Percentiles rank a stretch among this genome's conserved stretches.
Evolutionary conservation across 2,329 filamentous ascomycete species (phyloP).

Genomic region (Alternaria gaisen): DNA sequence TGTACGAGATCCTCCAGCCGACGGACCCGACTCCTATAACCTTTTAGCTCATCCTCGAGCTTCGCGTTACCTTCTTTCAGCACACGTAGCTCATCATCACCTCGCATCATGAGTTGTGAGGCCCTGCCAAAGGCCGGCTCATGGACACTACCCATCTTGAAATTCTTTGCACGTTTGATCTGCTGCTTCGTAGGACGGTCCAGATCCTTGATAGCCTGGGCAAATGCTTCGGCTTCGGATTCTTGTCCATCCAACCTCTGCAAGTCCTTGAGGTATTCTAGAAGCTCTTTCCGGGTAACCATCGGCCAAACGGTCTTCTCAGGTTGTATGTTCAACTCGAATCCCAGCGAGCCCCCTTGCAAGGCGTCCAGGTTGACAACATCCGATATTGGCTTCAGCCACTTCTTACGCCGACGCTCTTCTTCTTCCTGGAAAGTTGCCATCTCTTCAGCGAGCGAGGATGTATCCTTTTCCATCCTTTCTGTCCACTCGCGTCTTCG

Average conservation of each 20-base stretch:
- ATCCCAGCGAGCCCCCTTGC: slow-evolving; percentile 74
- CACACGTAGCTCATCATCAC: slow-evolving; percentile 79
- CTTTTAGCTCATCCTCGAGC: slow-evolving; percentile 71
- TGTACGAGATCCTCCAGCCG: slow-evolving; percentile 93
- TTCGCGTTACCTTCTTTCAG: slow-evolving; percentile 64
- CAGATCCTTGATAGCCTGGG: slow-evolving; percentile 79
- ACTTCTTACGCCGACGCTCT: slow-evolving; percentile 84
- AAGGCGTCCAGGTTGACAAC: slow-evolving; percentile 72
- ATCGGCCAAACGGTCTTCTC: slow-evolving; percentile 83
- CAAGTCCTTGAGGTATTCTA: slow-evolving; percentile 74
- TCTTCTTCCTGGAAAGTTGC: slow-evolving; percentile 93
- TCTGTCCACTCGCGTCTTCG: slow-evolving; percentile 88
- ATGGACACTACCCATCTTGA: slow-evolving; percentile 95
- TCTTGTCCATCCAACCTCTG: slow-evolving; percentile 72
- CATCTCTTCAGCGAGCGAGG: slow-evolving; percentile 90
- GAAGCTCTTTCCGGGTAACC: slow-evolving; percentile 77
- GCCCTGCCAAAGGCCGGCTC: slow-evolving; percentile 89
- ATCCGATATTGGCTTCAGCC: slow-evolving; percentile 85
- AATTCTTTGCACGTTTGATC: slow-evolving; percentile 85
- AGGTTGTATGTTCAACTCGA: slow-evolving; percentile 86
- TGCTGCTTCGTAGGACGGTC: slow-evolving; percentile 86
- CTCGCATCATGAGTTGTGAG: slow-evolving; percentile 78
- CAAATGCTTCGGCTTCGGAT: slow-evolving; percentile 73
- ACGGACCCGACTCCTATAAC: slow-evolving; percentile 90
- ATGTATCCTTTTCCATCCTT: slow-evolving; percentile 87